A percentile compares a stretch with the other conserved stretches of the same genome.
Conservation (phyloP, 2,329 filamentous ascomycete species). For the Fusarium hostae region DNA sequence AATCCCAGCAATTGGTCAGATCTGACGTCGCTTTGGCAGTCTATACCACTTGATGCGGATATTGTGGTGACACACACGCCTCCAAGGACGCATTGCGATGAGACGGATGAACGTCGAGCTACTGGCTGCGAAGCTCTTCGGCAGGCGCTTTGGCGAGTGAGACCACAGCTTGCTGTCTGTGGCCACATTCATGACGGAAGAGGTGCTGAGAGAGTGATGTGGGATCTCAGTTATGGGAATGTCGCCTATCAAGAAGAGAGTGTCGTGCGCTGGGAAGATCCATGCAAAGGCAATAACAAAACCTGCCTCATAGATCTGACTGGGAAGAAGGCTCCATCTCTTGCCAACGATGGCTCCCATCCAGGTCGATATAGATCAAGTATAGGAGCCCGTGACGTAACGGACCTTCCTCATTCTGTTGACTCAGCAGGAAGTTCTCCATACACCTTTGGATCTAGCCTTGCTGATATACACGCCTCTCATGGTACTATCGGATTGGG, state of each 20-base stretch:
- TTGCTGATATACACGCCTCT: constrained; percentile 36
- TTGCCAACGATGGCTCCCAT: constrained; percentile 61
- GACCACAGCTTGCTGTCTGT: constrained; percentile 73
- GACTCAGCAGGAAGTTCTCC: background rate
- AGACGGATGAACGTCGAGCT: constrained; percentile 50
- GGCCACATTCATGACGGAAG: constrained; percentile 78
- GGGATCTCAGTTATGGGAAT: constrained; percentile 60
- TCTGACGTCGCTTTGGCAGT: constrained; percentile 65
- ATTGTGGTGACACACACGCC: constrained; percentile 79
- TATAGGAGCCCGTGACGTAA: constrained; percentile 10
- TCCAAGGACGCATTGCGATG: constrained; percentile 69
- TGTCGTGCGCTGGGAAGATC: constrained; percentile 67
- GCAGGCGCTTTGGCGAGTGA: constrained; percentile 66
- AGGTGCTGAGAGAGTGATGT: constrained; percentile 71
- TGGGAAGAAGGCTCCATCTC: constrained; percentile 51
- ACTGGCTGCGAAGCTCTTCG: constrained; percentile 71
- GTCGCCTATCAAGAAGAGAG: constrained; percentile 58
- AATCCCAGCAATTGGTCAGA: constrained; percentile 27
- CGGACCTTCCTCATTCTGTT: background rate
- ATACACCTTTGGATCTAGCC: constrained; percentile 24
- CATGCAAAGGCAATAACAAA: constrained; percentile 65
- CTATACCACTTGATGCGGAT: constrained; percentile 70
- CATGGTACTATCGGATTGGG: constrained; percentile 50
- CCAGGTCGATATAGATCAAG: constrained; percentile 16
- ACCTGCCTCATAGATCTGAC: constrained; percentile 72